Conservation (phyloP, 2,329 filamentous ascomycete genomes). For the Cadophora sp. region DNA sequence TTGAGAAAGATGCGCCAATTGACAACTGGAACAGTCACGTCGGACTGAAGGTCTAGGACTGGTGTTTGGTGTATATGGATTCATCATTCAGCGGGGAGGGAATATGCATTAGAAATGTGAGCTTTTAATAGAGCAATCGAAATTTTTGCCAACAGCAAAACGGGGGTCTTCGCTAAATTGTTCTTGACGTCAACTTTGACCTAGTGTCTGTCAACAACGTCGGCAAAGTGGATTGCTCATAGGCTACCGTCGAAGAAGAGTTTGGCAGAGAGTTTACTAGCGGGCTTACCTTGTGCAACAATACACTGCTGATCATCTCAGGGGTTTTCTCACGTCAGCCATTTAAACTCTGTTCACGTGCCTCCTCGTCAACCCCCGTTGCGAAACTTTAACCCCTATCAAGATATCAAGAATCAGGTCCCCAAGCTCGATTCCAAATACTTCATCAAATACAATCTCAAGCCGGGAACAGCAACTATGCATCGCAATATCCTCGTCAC, state of each 20-base stretch:
- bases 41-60: neutral
- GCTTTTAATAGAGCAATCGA: neutral
- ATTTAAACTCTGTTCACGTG: neutral
- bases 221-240: too few species aligned
- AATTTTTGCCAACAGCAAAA: neutral
- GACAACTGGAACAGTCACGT: conserved; percentile 31
- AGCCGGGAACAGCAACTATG: neutral
- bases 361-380: neutral
- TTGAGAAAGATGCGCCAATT: conserved; percentile 40
- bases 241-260: too few species aligned
- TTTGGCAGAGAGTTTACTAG: too few species aligned
- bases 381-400: neutral
- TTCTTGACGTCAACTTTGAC: neutral
- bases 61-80: neutral
- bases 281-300: too few species aligned
- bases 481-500: conserved; percentile 45
- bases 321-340: neutral
- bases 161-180: neutral
- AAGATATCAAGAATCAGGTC: neutral
- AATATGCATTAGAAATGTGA: too few species aligned
- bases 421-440: neutral
- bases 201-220: neutral
- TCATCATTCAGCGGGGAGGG: neutral
- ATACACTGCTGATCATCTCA: too few species aligned
- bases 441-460: neutral